Conservation (phyloP, 352 stramenopile genomes). For the Elongisporangium undulatum region DNA sequence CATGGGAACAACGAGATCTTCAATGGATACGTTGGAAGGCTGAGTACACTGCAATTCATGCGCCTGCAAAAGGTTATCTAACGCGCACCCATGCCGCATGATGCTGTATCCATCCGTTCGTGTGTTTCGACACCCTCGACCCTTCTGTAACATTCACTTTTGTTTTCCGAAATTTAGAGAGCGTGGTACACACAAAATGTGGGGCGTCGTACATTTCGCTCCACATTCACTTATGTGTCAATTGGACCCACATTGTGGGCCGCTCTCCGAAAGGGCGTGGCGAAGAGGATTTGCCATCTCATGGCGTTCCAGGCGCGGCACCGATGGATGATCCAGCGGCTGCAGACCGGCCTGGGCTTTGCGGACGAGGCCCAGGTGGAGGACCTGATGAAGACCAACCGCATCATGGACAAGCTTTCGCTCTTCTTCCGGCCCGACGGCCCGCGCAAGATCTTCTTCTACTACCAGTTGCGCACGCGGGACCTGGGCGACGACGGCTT, state of each 20-base stretch:
- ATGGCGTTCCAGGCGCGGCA: constrained; percentile 87
- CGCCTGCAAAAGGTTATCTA: background rate
- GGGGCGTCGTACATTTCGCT: background rate
- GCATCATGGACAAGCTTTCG: constrained; percentile 72
- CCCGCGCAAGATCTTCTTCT: constrained; percentile 75
- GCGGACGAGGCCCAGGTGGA: constrained; percentile 70
- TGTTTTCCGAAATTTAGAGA: background rate
- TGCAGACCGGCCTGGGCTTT: constrained; percentile 73
- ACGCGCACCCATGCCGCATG: background rate
- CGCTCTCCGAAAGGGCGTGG: background rate
- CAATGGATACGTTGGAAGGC: background rate
- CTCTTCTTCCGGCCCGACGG: constrained; percentile 70
- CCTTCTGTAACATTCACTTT: background rate
- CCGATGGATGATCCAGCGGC: constrained; percentile 80
- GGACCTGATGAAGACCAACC: constrained; percentile 73
- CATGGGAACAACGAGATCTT: background rate
- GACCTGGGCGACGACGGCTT: background rate
- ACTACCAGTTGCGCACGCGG: constrained; percentile 47
- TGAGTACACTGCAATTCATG: background rate
- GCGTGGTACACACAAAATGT: background rate
- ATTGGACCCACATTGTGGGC: background rate
- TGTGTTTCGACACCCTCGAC: background rate
- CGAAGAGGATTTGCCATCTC: background rate
- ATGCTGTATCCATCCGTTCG: background rate
- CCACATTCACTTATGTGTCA: background rate